Base-by-base conservation (phyloP, 1,284 basidiomycete genomes). In the Tetrapyrgos nigripes region DNA sequence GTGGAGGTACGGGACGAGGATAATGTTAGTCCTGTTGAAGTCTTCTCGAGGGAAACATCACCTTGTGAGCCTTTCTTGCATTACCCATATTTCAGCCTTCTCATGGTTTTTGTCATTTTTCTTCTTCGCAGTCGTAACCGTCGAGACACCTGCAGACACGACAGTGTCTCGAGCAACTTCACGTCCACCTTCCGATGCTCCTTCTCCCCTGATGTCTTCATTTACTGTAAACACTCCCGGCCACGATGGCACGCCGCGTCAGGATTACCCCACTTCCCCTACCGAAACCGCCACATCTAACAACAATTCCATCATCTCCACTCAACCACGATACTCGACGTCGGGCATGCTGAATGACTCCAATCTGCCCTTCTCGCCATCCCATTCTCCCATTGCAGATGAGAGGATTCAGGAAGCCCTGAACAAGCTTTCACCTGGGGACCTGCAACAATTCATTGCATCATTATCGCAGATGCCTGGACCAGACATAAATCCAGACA, bases 361-460 rank as follows among this genome's bases (percentile, higher is more conserved):
- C 37, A 69, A 9, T 61, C 73, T 6, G 64, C 74, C 27, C 71
- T 71, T n/a, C 71, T 71, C 17, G 53, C 63, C 55, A 57, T 65
- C 56, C 33, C 61, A 52, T 3, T 65, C 75, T 3, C 60, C 72
- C 8, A 65, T 70, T 1, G 63, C 76, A 51, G 82, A 87, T 49
- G 79, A 79, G 11, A 76, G 86, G 21, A 76, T 91, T 59, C 86
- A 89, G 62, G 77, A 82, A 3, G 82, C 88, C 1, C 78, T 92
- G 40, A 82, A 88, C 53, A 79, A 88, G 49, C 83, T 86, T 47
- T 84, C 85, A 0, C 89, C 90, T 0, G 75, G 76, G 1, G 88
- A 91, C 62, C 80, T 93, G 58, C 89, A 92, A 63, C 86, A 87
- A 63, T 78, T 94, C 49, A 76, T 93, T 53, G 81, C 85, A 29